Base-by-base conservation (phyloP, 768 basidiomycete genomes). In the Coprinellus aureogranulatus region DNA sequence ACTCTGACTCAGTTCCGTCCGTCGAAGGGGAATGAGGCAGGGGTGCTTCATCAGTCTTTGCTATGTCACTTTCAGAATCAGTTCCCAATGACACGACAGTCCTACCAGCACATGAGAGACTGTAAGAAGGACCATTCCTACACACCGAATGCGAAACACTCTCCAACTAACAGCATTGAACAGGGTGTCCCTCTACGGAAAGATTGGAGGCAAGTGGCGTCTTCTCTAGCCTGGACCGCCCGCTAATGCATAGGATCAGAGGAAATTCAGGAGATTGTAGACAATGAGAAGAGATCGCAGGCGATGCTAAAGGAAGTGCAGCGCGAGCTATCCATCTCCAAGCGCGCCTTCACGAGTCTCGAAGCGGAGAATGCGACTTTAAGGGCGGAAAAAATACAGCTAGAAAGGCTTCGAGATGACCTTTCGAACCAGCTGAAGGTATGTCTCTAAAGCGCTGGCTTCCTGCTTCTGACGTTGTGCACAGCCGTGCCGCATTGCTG, bases 401-500 rank as follows among this genome's bases (percentile, higher is more conserved):
- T 70, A 39, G 72, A 73, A 55, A 67, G 66, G 44, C 75, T 76
- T 44, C 68, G 68, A 6, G 68, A 74, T 25, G 76, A 72, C 59
- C 73, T 75, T 57, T 70, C 61, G 40, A 73, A 72, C 54, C 61
- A 69, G 51, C 49, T 77, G 25, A 72, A 76, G 58, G 72, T 72
- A 60, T 74, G 74, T 47, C 23, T 30, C 31, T 14, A 34, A 14
- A 34, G 6, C 34, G 8, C 14, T 6, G 34, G 34, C 34, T 6
- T 14, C 41, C 10, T 44, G 20, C 20, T 22, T n/a, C 41, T 34
- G 34, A 34, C 34, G 34, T 23, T 46, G 45, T 23, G 20, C 45
- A 52, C 58, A 81, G 79, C 77, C 76, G 14, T 70, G 75, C 57
- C 74, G 79, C 49, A 67, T 80, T 31, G 64, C 76, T 26, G 65